These are phyloP conservation scores for Berkeleyomyces basicola DNA, from an alignment of 2,329 filamentous ascomycete genomes.

Conservation along the genomic window DNA sequence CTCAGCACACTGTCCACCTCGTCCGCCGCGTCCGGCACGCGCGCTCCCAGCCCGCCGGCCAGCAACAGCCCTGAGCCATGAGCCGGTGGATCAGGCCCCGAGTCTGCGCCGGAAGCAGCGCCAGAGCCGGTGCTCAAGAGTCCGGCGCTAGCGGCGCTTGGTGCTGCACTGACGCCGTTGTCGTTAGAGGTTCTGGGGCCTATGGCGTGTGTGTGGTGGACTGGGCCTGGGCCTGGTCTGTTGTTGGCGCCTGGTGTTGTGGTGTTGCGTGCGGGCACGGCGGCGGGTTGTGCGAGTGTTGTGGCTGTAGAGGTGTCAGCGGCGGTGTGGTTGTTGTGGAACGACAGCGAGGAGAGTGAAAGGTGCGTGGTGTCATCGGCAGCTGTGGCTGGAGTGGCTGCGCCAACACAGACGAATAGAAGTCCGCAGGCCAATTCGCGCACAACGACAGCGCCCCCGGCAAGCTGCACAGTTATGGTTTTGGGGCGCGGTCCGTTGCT, in stretches of 20 bases:
- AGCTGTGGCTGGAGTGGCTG: constrained; percentile 19
- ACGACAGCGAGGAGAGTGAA: constrained; percentile 7
- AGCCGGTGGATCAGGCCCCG: constrained; percentile 8
- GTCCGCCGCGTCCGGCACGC: constrained; percentile 22
- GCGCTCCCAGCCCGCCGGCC: constrained; percentile 15
- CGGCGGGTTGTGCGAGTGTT: too few relatives aligned
- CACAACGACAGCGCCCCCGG: constrained; percentile 41
- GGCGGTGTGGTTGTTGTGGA: background rate
- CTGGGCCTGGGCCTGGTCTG: too few relatives aligned
- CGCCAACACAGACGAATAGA: constrained; percentile 44
- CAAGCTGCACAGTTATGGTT: constrained; percentile 42
- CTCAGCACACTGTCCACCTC: constrained; percentile 33
- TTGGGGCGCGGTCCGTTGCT: constrained; percentile 12
- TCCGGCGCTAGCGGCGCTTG: background rate
- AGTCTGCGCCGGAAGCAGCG: constrained; percentile 2
- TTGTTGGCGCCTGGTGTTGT: too few relatives aligned
- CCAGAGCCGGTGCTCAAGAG: constrained; percentile 12
- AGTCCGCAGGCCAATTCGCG: constrained; percentile 40
- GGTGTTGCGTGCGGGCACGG: too few relatives aligned
- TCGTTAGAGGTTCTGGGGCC: too few relatives aligned
- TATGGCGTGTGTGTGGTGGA: too few relatives aligned
- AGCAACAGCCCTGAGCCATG: constrained; percentile 16
- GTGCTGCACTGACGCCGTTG: background rate
- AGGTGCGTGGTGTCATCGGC: constrained; percentile 2
- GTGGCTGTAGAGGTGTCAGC: background rate